Evolutionary conservation across 768 basidiomycete genomes (phyloP), one percentile per base, ranked within the genome.

Genomic region (Calocybe gangraenosa): DNA sequence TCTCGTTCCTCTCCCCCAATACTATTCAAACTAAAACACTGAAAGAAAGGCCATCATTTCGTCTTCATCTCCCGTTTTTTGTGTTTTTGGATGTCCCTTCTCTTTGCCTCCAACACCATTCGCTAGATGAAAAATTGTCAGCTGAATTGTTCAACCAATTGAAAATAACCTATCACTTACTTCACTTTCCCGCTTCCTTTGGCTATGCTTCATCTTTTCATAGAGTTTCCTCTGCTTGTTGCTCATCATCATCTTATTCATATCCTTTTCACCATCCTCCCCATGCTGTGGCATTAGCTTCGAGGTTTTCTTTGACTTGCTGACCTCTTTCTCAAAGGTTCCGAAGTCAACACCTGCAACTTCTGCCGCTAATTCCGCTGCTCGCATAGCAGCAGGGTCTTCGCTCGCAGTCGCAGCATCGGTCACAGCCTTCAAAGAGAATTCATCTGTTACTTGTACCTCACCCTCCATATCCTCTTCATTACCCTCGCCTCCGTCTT

Each of bases 241-340:
- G 71, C 90, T 95, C 84, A 96, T 84, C 81, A 97, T 76, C 84
- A 97, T 95, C 76, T 94, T 95, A 66, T 89, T 86, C 87, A 95
- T 90, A 60, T 94, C 87, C 57, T 81, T 74, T 61, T 92, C 90
- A 30, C 67, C 64, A 51, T 69, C 69, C 54, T 65, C 64, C 37
- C 54, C 61, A 51, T 54, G 59, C 43, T 49, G 55, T 1, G 54
- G 22, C 31, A 54, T 44, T 35, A 48, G 56, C 35, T 50, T 58
- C 28, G 48, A 52, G 39, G 62, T 67, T 54, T 74, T 81, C 48
- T 63, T 67, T 25, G 75, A 73, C 60, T 83, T 83, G 54, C 72
- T 76, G 40, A 91, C 76, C 58, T 83, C 78, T 54, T 82, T 82
- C 63, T 87, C 84, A 62, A 95, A 96, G 4, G 76, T 70, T 2